Evolutionary conservation across 139 green algal species (phyloP).

Genomic region (Chlorella sorokiniana): DNA sequence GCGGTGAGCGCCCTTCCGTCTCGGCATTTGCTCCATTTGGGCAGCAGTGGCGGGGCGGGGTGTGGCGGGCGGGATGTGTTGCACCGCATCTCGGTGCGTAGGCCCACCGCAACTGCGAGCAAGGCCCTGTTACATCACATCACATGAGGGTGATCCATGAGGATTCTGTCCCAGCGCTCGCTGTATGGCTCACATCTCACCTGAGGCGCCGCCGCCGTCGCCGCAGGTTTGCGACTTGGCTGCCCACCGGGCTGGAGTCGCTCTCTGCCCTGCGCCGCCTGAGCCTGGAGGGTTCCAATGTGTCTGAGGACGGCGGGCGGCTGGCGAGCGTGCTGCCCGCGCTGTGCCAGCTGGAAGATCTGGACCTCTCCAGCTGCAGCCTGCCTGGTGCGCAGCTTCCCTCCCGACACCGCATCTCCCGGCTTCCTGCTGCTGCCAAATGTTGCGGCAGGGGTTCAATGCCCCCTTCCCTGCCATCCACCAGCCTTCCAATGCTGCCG

Average conservation of each 20-base stretch:
- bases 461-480: too few species aligned
- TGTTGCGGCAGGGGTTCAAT: too few species aligned
- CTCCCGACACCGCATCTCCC: background rate
- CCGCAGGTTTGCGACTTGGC: background rate
- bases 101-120: too few species aligned
- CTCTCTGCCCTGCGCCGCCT: constrained; percentile 16
- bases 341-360: constrained; percentile 16
- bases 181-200: background rate
- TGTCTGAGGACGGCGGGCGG: background rate
- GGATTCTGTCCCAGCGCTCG: background rate
- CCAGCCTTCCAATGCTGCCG: too few species aligned
- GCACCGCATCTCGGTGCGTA: too few species aligned
- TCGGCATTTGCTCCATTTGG: too few species aligned
- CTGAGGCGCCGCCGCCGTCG: too few species aligned
- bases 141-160: too few species aligned
- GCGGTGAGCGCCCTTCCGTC: too few species aligned
- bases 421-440: background rate
- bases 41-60: too few species aligned
- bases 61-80: too few species aligned
- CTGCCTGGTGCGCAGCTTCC: background rate
- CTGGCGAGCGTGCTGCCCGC: background rate
- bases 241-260: background rate
- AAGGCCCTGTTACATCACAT: too few species aligned
- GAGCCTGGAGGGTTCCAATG: constrained; percentile 14
- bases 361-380: constrained; percentile 7